phyloP scores from a whole-genome alignment of 352 stramenopile species.

The Phytophthora crassamura region DNA sequence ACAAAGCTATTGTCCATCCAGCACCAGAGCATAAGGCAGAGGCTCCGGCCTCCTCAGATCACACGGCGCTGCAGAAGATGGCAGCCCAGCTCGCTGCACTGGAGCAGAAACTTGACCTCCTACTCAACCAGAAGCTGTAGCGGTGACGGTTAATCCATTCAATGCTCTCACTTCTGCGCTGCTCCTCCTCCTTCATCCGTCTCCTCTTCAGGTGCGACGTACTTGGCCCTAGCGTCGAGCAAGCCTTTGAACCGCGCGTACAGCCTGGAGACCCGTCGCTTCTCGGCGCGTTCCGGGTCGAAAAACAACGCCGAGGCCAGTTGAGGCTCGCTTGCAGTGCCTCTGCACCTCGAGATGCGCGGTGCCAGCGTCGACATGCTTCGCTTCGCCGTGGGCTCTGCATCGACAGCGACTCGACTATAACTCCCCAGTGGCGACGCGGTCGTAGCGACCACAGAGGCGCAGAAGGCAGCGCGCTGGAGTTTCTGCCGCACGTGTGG shows the following conservation, averaged over 20 bases:
- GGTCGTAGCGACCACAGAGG: constrained; percentile 50
- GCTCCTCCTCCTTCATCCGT: not conserved
- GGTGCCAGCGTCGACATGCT: constrained; percentile 6
- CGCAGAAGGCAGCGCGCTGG: constrained; percentile 63
- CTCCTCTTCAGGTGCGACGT: constrained; percentile 29
- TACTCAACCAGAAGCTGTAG: constrained; percentile 19
- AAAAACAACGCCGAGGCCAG: constrained; percentile 38
- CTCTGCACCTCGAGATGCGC: not conserved
- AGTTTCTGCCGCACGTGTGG: constrained; percentile 44
- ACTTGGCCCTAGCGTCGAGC: constrained; percentile 58
- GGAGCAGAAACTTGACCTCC: constrained; percentile 32
- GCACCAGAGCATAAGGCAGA: not conserved
- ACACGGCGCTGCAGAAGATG: constrained; percentile 17
- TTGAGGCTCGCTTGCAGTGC: not conserved
- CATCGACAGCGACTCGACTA: not conserved
- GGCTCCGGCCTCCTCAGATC: not conserved
- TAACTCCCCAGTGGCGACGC: not conserved
- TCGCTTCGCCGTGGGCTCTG: constrained; percentile 6
- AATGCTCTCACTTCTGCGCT: not conserved
- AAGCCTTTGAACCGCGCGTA: constrained; percentile 68
- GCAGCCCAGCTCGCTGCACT: constrained; percentile 19
- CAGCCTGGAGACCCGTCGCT: constrained; percentile 62
- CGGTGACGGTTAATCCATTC: not conserved
- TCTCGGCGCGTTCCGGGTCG: constrained; percentile 60
- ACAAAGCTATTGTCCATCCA: constrained; percentile 8